Evolutionary conservation across 1,139 yeast genomes (phyloP), one percentile per base, ranked within the genome.

Genomic region (Blastobotrys proliferans): DNA sequence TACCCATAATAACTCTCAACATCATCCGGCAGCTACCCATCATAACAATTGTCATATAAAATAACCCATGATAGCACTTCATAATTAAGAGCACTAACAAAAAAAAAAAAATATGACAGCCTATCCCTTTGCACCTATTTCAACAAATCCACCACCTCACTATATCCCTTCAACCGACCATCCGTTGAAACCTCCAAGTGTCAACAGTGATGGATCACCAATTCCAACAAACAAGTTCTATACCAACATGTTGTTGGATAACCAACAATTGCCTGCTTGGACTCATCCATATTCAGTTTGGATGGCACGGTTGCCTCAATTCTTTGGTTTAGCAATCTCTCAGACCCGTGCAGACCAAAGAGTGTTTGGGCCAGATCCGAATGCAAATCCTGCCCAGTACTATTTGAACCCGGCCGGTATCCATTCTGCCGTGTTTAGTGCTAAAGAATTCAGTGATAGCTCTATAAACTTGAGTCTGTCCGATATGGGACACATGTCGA

Each of bases 241-340:
- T 60, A 82, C 85, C 8, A 88, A 88, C 63, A 66, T 87, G 59
- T 66, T 86, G 48, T 73, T 88, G 19, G 92, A 73, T 1, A 66
- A 67, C 32, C 92, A 84, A 57, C 73, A 75, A 9, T 65, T 76
- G 43, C 82, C 76, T 2, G 75, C 81, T 3, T 86, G 85, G 81
- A 77, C 94, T 1, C 88, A 82, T 55, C 97, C 97, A 1, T 87
- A 85, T 58, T 79, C 87, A 1, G 63, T 87, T 34, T 85, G 86
- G 81, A 79, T 70, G 61, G 66, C 76, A 3, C 67, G 60, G 35
- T 72, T 68, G 18, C 51, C 59, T 5, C 63, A 62, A 18, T 70
- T 64, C 46, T 63, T 62, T 41, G 85, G 85, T 1, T 66, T 87
- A 40, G 94, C 82, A 2, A 70, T 85, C 9, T 77, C 84, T 35